Evolutionary conservation across 192 early-diverging fungal species (phyloP), one percentile per base, ranked within the genome.

Genomic region (Entomortierella lignicola): DNA sequence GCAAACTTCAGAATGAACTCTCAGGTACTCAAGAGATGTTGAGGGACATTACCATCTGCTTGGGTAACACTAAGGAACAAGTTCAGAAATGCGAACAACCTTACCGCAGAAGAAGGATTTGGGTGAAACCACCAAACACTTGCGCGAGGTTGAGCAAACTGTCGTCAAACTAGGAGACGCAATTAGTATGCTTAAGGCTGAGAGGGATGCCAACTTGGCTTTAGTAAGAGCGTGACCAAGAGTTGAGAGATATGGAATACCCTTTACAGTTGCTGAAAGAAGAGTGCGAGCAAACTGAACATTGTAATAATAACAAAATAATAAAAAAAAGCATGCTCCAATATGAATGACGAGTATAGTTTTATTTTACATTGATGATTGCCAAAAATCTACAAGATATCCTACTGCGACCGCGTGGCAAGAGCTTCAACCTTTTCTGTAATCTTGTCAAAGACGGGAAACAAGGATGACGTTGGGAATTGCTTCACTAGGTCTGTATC

Each of bases 361-460:
- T 47, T 20, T 47, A 47, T 20, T 47, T 47, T 47, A 20, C 15
- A 47, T 47, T 12, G 7, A 11, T 4, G 39, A 13, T 4, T 20
- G 44, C 44, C 17, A 4, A 4, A 47, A 11, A 20, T 47, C 12
- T 47, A 20, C 44, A n/a, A 37, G 50, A 41, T 37, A 10, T 23
- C 58, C 34, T 68, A 75, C 43, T 75, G 51, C 18, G 64, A 55
- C 8, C 66, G 60, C 0, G 47, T 72, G 67, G 65, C 61, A 63
- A 69, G 59, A 32, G 71, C 68, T 30, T 82, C 66, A 8, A 87
- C 64, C 25, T 77, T 84, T 23, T 82, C 77, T 10, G 80, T 69
- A n/a, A 89, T 87, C 32, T 81, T 71, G 60, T 79, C 79, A 66
- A 88, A 89, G 8, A 87, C 67, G 30, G 86, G 82, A 56, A 85